Evolutionary conservation across 805 yeast species (phyloP).

Genomic region (Pichia eremophila): DNA sequence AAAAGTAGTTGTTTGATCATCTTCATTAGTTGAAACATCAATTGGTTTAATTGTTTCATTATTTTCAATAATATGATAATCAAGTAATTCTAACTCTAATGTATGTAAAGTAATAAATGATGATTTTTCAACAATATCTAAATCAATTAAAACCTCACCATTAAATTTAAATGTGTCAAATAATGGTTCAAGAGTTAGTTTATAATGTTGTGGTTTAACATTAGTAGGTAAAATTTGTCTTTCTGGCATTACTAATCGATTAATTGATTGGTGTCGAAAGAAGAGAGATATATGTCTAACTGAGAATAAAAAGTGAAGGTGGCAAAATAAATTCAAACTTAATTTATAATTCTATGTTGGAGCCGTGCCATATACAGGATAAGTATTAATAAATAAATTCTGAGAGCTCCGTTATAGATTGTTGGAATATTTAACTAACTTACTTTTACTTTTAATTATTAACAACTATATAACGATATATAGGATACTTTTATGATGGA

Average conservation of each 20-base stretch:
- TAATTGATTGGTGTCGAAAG: background rate
- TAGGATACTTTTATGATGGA: too few species aligned
- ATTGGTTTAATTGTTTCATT: slow-evolving; percentile 16
- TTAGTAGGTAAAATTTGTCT: slow-evolving; percentile 31
- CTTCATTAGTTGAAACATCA: slow-evolving; percentile 29
- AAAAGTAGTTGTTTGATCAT: slow-evolving; percentile 58
- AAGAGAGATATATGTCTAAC: too few species aligned
- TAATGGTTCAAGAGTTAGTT: slow-evolving; percentile 37
- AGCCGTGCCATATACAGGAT: too few species aligned
- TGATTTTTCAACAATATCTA: slow-evolving; percentile 38
- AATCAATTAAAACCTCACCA: slow-evolving; percentile 45
- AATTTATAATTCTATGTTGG: too few species aligned
- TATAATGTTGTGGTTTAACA: slow-evolving; percentile 73
- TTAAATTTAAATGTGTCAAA: slow-evolving; percentile 35
- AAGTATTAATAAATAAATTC: too few species aligned
- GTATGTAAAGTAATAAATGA: slow-evolving; percentile 39
- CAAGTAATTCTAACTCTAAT: slow-evolving; percentile 21
- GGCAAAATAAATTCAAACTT: too few species aligned
- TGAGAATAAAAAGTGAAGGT: too few species aligned
- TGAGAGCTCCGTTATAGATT: too few species aligned
- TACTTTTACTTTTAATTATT: too few species aligned
- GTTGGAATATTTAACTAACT: too few species aligned
- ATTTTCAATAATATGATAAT: slow-evolving; percentile 11
- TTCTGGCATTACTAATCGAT: background rate
- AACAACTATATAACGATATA: too few species aligned